phyloP scores from a whole-genome alignment of 2,329 filamentous ascomycete species.

The Fusarium pininemorale region DNA sequence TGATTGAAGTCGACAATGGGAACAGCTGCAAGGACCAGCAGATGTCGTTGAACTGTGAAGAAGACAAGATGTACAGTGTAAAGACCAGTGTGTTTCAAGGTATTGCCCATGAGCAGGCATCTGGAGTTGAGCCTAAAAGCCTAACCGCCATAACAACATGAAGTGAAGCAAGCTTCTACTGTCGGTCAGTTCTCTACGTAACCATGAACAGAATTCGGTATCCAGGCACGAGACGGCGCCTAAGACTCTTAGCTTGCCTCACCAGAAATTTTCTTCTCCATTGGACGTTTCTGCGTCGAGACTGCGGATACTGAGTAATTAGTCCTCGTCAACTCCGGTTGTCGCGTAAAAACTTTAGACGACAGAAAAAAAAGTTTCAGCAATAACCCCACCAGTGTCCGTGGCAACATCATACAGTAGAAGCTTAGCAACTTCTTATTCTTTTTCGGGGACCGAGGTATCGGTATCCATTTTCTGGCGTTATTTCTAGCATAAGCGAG shows the following conservation, averaged over 20 bases:
- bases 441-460: slow-evolving; percentile 19
- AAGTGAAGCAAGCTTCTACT: not conserved
- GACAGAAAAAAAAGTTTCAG: slow-evolving; percentile 13
- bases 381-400: slow-evolving; percentile 35
- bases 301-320: slow-evolving; percentile 37
- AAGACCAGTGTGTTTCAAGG: not conserved
- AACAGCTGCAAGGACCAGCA: not conserved
- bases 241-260: slow-evolving; percentile 21
- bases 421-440: slow-evolving; percentile 19
- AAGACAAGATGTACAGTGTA: not conserved
- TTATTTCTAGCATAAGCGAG: slow-evolving; percentile 13
- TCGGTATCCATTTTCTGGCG: not conserved
- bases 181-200: not conserved
- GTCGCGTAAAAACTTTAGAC: slow-evolving; percentile 19
- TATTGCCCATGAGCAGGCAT: not conserved
- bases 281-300: slow-evolving; percentile 19
- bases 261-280: slow-evolving; percentile 6
- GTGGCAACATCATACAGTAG: slow-evolving; percentile 34
- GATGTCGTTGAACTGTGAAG: not conserved
- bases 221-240: slow-evolving; percentile 12
- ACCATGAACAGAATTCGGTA: not conserved
- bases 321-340: slow-evolving; percentile 41
- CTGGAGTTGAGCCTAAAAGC: not conserved
- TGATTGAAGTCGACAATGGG: not conserved
- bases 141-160: not conserved